Conservation (phyloP, 306 rosid genomes). For the Gastrolobium bilobum region DNA sequence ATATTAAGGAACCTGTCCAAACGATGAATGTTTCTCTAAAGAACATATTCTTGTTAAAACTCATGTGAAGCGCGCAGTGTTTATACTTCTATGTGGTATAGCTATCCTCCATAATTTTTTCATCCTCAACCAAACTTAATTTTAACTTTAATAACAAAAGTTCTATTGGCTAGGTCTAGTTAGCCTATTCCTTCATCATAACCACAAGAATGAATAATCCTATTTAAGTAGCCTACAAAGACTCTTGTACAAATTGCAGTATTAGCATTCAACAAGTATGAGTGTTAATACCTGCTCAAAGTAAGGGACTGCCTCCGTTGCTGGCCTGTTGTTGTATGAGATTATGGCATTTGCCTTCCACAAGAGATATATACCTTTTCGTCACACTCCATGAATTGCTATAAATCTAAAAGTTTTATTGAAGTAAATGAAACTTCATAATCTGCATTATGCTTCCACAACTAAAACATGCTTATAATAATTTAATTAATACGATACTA, state of each 20-base stretch:
- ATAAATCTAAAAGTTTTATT: slow-evolving; percentile 40
- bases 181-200: slow-evolving; percentile 7
- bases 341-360: slow-evolving; percentile 93
- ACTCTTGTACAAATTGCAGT: slow-evolving; percentile 2
- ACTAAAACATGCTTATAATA: slow-evolving; percentile 1
- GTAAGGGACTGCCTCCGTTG: slow-evolving; percentile 97
- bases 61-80: background rate
- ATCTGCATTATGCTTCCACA: slow-evolving; percentile 40
- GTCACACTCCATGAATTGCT: slow-evolving; percentile 58
- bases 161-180: background rate
- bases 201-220: slow-evolving; percentile 18
- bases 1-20: slow-evolving; percentile 17
- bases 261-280: slow-evolving; percentile 11
- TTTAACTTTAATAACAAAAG: slow-evolving; percentile 12
- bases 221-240: slow-evolving; percentile 15
- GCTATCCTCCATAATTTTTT: background rate
- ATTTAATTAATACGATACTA: background rate
- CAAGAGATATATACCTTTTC: slow-evolving; percentile 56
- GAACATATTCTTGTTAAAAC: slow-evolving; percentile 5
- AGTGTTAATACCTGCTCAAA: slow-evolving; percentile 83
- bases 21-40: slow-evolving; percentile 25
- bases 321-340: slow-evolving; percentile 94
- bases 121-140: slow-evolving; percentile 25
- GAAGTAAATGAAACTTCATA: slow-evolving; percentile 47
- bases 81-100: slow-evolving; percentile 4